These are phyloP conservation scores for Phlyctochytrium planicorne DNA, from an alignment of 192 early-diverging fungal genomes.

Conservation along the genomic window DNA sequence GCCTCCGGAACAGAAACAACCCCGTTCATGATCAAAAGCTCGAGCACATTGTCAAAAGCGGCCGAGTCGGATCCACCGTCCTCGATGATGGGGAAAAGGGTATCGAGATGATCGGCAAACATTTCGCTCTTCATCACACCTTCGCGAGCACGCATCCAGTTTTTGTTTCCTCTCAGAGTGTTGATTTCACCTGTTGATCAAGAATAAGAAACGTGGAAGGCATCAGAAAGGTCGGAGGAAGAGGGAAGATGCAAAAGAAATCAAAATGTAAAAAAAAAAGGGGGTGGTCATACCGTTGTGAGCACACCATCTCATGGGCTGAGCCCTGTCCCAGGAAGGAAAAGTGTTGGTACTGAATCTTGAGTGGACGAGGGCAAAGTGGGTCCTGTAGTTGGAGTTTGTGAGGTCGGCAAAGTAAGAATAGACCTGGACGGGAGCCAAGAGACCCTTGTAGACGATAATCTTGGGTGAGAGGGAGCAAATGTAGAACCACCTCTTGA, in stretches of 20 bases:
- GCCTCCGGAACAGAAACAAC: conserved; percentile 89
- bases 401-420: conserved; percentile 88
- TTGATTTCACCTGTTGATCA: conserved; percentile 84
- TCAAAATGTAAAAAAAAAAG: conserved; percentile 4
- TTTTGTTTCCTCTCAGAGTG: conserved; percentile 97
- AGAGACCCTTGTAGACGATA: conserved; percentile 97
- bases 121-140: conserved; percentile 85
- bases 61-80: conserved; percentile 95
- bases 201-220: background rate
- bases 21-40: conserved; percentile 90
- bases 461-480: conserved; percentile 92
- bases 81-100: conserved; percentile 92
- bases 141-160: conserved; percentile 99
- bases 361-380: conserved; percentile 97
- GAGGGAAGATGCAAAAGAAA: background rate
- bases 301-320: conserved; percentile 97
- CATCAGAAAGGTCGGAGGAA: background rate
- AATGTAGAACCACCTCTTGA: conserved; percentile 93
- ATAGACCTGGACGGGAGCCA: conserved; percentile 92
- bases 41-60: conserved; percentile 95
- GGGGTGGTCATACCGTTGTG: conserved; percentile 84
- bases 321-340: conserved; percentile 98
- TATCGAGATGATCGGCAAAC: conserved; percentile 75
- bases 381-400: conserved; percentile 77
- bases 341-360: conserved; percentile 99